Conservation (phyloP, 768 basidiomycete species). For the Dacryopinax primogenitus region DNA sequence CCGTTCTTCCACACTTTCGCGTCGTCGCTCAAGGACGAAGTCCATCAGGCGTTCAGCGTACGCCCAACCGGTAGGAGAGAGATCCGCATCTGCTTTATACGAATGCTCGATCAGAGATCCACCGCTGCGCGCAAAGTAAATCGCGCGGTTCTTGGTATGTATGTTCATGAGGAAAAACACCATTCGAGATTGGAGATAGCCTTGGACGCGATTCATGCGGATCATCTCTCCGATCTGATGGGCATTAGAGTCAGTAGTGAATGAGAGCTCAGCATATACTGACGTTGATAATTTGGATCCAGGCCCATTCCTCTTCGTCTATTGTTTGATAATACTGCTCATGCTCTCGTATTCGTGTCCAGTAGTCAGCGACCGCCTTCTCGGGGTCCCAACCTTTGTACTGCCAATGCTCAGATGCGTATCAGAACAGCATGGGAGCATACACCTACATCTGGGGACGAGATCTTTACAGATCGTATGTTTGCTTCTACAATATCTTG, state of each 20-base stretch:
- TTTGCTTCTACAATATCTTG: slow-evolving; percentile 87
- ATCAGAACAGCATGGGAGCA: neutral
- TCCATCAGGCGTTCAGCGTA: slow-evolving; percentile 83
- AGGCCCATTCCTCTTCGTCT: slow-evolving; percentile 82
- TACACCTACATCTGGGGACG: slow-evolving; percentile 79
- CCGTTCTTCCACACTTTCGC: slow-evolving; percentile 59
- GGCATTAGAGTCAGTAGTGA: slow-evolving; percentile 10
- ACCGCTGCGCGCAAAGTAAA: slow-evolving; percentile 96
- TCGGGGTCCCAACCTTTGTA: slow-evolving; percentile 91
- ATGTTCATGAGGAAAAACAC: slow-evolving; percentile 99
- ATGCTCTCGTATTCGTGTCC: slow-evolving; percentile 71
- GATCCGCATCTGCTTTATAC: slow-evolving; percentile 94
- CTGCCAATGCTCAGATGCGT: slow-evolving; percentile 30
- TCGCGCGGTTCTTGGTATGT: slow-evolving; percentile 81
- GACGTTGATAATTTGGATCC: slow-evolving; percentile 87
- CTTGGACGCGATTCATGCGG: slow-evolving; percentile 83
- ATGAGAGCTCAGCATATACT: slow-evolving; percentile 19
- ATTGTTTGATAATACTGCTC: slow-evolving; percentile 83
- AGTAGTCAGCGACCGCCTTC: slow-evolving; percentile 84
- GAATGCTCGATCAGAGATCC: slow-evolving; percentile 97
- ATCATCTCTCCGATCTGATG: slow-evolving; percentile 85
- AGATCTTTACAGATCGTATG: slow-evolving; percentile 93
- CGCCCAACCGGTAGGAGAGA: slow-evolving; percentile 90
- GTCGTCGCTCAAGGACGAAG: slow-evolving; percentile 73
- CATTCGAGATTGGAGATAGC: slow-evolving; percentile 87